Percentiles rank a stretch among this genome's conserved stretches.
Conservation (phyloP, 805 yeast species). For the Candida coquimbonensis region DNA sequence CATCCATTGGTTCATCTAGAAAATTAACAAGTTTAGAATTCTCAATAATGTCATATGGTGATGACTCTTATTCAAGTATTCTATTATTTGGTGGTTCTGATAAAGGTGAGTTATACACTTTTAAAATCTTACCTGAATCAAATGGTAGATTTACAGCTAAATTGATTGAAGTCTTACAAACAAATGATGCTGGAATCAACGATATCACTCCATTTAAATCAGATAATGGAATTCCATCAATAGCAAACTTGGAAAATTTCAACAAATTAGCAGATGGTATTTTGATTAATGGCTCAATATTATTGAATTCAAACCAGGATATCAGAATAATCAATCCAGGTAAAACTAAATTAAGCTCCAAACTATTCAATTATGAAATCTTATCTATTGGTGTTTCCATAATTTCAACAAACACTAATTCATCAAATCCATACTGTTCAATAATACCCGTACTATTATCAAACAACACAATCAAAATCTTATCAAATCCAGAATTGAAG, state of each 20-base stretch:
- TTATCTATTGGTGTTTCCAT: constrained; percentile 46
- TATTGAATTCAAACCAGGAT: constrained; percentile 51
- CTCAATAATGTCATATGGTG: constrained; percentile 60
- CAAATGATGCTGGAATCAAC: constrained; percentile 46
- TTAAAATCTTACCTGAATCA: constrained; percentile 55
- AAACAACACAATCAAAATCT: constrained; percentile 39
- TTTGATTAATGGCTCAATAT: constrained; percentile 52
- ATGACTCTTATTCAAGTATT: constrained; percentile 67
- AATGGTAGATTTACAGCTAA: constrained; percentile 56
- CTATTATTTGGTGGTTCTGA: constrained; percentile 71
- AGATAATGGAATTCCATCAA: constrained; percentile 54
- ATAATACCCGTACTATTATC: constrained; percentile 38
- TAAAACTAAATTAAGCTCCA: constrained; percentile 56
- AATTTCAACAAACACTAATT: constrained; percentile 18
- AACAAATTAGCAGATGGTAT: constrained; percentile 55
- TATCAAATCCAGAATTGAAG: constrained; percentile 54
- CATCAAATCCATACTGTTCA: constrained; percentile 34
- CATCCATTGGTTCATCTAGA: constrained; percentile 20
- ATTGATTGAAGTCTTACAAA: constrained; percentile 39
- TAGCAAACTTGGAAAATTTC: constrained; percentile 54
- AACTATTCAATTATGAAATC: constrained; percentile 43
- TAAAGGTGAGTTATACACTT: constrained; percentile 61
- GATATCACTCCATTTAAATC: constrained; percentile 52
- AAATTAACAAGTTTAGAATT: constrained; percentile 60
- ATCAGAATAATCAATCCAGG: constrained; percentile 57